Base-by-base conservation (phyloP, 2,329 filamentous ascomycete species). In the Verticillium nonalfalfae region DNA sequence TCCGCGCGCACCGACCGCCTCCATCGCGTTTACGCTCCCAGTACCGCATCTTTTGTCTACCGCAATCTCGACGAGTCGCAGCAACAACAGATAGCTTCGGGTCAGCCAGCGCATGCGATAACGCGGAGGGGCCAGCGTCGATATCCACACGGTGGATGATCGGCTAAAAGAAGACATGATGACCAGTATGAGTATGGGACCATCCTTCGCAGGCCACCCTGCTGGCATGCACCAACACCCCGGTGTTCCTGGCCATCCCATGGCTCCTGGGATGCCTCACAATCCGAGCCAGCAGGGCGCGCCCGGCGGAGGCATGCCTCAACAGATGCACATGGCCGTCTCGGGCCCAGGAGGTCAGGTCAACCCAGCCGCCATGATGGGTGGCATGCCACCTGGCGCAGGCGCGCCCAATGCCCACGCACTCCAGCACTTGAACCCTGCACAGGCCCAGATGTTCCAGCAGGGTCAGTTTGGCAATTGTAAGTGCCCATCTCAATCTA, bases 331-430 rank as follows among this genome's bases (percentile, higher is more conserved):
- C 68, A 90, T 90, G 78, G 87, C 84, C 64, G 89, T 89, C 34
- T 90, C 90, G 62, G 89, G 85, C 39, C 88, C 90, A 21, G 87
- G 86, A 66, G 85, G 84, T 64, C 89, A 90, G 72, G 87, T 91
- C 66, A 90, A 86, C 72, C 88, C 90, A 69, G 85, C 84, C 34
- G 83, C 86, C 61, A 85, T 93, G 81, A 91, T 93, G 89, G 84
- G 79, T 66, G 87, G 84, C 62, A 91, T 93, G 86, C 89, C 89
- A 65, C 88, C 88, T 35, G 85, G 88, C 64, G 81, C 80, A 60
- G 79, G 77, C 66, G 83, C 80, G 60, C 85, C 85, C 62, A 89
- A 86, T 74, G 83, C 85, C 63, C 89, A 91, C 75, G 87, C 87
- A 18, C 76, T 93, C 68, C 87, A 89, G 70, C 90, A 93, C 71